Conservation (phyloP, 495 filamentous ascomycete species). For the Pseudevernia furfuracea region DNA sequence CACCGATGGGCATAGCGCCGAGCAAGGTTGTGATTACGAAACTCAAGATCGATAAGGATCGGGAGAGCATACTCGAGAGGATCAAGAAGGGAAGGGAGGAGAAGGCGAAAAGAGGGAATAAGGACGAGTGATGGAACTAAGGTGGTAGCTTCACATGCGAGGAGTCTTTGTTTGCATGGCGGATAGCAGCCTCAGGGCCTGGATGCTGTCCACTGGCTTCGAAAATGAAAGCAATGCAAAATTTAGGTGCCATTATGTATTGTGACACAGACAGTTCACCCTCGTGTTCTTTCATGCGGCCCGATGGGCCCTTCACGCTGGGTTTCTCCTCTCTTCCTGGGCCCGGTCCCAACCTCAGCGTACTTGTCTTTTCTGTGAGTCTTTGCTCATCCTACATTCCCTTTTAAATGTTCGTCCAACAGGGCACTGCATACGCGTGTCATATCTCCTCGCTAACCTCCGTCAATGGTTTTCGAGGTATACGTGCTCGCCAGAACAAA, state of each 20-base stretch:
- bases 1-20: constrained; percentile 80
- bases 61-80: constrained; percentile 86
- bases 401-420: not conserved
- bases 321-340: not conserved
- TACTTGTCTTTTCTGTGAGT: not conserved
- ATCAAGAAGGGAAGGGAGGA: constrained; percentile 66
- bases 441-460: constrained; percentile 19
- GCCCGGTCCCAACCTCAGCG: not conserved
- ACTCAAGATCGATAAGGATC: constrained; percentile 97
- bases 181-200: not conserved
- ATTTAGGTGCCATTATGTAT: not conserved
- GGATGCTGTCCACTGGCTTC: not conserved
- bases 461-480: constrained; percentile 18
- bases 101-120: constrained; percentile 22
- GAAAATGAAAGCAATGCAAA: not conserved
- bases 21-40: constrained; percentile 95
- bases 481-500: constrained; percentile 17
- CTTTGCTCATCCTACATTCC: not conserved
- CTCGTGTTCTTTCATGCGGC: not conserved
- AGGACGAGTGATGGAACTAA: not conserved
- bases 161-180: not conserved
- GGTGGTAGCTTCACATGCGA: not conserved
- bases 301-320: not conserved
- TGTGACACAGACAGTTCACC: not conserved
- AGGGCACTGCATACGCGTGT: not conserved